Evolutionary conservation across 177 flowering plant genomes (phyloP), one percentile per base, ranked within the genome.

Genomic region (Vitis hybrid): DNA sequence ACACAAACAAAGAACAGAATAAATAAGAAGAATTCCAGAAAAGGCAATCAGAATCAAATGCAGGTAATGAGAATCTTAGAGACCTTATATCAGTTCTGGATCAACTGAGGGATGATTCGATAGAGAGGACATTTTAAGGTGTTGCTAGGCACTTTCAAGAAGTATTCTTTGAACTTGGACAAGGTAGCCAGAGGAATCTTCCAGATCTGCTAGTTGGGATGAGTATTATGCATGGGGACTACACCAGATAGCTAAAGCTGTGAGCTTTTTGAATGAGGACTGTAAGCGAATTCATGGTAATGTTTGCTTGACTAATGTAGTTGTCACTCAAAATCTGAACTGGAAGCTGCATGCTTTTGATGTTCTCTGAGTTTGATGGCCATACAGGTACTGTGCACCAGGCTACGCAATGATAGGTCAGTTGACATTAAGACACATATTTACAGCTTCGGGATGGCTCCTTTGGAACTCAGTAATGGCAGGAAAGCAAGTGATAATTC

Each of bases 61-160:
- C 95, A 3, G 98, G 99, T 15, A 97, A 96, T 82, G 92, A 96
- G 99, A 96, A 96, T 92, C 92, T 96, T 66, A 81, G 77, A 67
- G 99, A 96, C 74, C 90, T 93, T 14, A 92, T 96, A 82, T 66
- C 88, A 52, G 98, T 87, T 52, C 67, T 93, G 80, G 98, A 96
- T 83, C 96, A 87, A 72, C 71, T 97, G 76, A 96, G 93, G 79
- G 99, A 96, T 81, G 98, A 96, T 78, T 93, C 98, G 3, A 96
- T 96, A 69, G 99, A 93, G 75, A 97, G 99, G 60, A 96, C 97
- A 16, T 96, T 96, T 78, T 93, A 96, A 84, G 99, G 98, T 75
- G 99, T 93, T 72, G 97, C 98, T 60, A 85, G 87, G 79, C 94
- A 96, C 79, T 96, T 96, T 69, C 89, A 93, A 49, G 98, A 96